phyloP scores from a whole-genome alignment of 768 basidiomycete species.

The Boletales sp. region DNA sequence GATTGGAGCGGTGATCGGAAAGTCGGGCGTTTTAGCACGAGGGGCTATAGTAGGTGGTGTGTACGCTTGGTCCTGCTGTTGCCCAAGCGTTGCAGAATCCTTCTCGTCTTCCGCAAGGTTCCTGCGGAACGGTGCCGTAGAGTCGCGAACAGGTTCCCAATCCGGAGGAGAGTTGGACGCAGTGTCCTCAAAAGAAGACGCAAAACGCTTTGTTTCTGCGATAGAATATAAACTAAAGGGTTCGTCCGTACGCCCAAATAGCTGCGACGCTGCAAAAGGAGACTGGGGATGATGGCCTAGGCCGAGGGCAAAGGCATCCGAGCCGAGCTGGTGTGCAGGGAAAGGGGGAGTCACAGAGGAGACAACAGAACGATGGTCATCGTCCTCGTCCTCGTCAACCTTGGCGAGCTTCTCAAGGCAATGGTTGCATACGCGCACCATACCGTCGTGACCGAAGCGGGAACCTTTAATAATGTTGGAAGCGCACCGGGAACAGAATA shows the following conservation, averaged over 20 bases:
- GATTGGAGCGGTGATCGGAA: constrained; percentile 53
- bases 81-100: constrained; percentile 44
- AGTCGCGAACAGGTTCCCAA: constrained; percentile 50
- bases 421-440: constrained; percentile 92
- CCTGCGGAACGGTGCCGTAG: constrained; percentile 72
- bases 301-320: constrained; percentile 36
- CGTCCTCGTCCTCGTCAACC: constrained; percentile 87
- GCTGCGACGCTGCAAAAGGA: constrained; percentile 82
- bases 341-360: constrained; percentile 70
- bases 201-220: constrained; percentile 62
- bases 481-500: constrained; percentile 96
- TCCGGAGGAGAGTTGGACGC: constrained; percentile 47
- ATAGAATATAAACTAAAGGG: constrained; percentile 82
- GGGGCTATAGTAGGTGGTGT: constrained; percentile 31
- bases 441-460: constrained; percentile 92
- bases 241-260: constrained; percentile 76
- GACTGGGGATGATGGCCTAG: constrained; percentile 67
- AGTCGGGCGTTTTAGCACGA: constrained; percentile 52
- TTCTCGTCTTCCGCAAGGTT: constrained; percentile 76
- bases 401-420: constrained; percentile 91
- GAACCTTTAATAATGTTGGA: constrained; percentile 94
- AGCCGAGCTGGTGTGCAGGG: constrained; percentile 73
- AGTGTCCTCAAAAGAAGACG: constrained; percentile 53
- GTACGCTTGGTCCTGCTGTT: constrained; percentile 29
- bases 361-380: constrained; percentile 76